Conservation (phyloP, 257 asterid genomes). For the Echites panduratus region DNA sequence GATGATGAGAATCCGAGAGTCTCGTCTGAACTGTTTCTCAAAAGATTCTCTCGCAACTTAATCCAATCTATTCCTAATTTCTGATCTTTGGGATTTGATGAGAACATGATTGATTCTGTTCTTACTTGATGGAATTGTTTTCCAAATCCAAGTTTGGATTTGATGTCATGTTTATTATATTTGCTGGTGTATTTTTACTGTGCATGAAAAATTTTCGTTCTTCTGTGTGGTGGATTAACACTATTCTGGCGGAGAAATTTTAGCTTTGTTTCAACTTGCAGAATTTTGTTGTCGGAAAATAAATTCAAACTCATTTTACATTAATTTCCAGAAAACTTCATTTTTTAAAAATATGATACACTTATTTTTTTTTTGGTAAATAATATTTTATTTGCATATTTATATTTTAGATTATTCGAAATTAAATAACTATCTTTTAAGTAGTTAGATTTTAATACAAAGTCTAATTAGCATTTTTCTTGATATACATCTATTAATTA, state of each 20-base stretch:
- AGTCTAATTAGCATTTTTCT: too few species aligned
- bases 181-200: neutral
- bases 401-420: too few species aligned
- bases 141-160: neutral
- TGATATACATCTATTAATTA: too few species aligned
- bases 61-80: neutral
- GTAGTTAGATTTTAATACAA: too few species aligned
- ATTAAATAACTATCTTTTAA: too few species aligned
- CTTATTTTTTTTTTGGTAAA: neutral
- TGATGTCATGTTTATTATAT: neutral
- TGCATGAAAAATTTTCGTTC: neutral
- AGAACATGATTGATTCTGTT: neutral
- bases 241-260: neutral
- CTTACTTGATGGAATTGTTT: neutral
- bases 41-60: neutral
- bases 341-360: neutral
- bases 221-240: too few species aligned
- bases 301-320: neutral
- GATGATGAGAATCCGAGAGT: neutral
- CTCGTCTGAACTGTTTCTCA: neutral
- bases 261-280: neutral
- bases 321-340: neutral
- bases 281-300: neutral
- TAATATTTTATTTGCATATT: too few species aligned
- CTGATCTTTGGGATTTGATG: neutral